A percentile compares a stretch with the other conserved stretches of the same genome.
Evolutionary conservation across 495 filamentous ascomycete genomes (phyloP).

Genomic region (Hamigera avellanea): DNA sequence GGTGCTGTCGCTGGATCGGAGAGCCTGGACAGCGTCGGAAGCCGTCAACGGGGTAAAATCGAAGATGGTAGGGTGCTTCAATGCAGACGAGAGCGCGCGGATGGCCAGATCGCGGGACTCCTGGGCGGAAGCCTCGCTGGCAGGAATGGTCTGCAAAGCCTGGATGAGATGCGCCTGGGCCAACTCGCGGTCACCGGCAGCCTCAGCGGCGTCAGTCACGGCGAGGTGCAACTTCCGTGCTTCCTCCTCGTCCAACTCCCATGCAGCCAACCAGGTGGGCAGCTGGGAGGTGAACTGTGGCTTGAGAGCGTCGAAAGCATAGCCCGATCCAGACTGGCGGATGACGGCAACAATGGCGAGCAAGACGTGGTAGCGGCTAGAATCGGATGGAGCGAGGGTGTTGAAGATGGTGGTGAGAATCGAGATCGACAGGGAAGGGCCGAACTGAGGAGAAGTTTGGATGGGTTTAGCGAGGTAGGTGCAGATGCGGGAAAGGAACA

Average conservation of each 20-base stretch:
- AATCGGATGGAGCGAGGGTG: slow-evolving; percentile 62
- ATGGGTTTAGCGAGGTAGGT: slow-evolving; percentile 77
- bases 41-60: slow-evolving; percentile 90
- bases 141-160: slow-evolving; percentile 71
- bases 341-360: slow-evolving; percentile 72
- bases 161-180: slow-evolving; percentile 75
- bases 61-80: slow-evolving; percentile 65
- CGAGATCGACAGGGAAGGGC: slow-evolving; percentile 70
- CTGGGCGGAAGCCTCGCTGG: slow-evolving; percentile 52
- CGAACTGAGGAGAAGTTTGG: slow-evolving; percentile 71
- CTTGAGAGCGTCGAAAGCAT: slow-evolving; percentile 69
- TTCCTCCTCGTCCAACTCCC: slow-evolving; percentile 74
- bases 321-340: slow-evolving; percentile 50
- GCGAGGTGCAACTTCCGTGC: slow-evolving; percentile 69
- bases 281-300: slow-evolving; percentile 64
- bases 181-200: slow-evolving; percentile 63
- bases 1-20: slow-evolving; percentile 67
- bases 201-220: slow-evolving; percentile 65
- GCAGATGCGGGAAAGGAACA: slow-evolving; percentile 79
- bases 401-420: slow-evolving; percentile 96
- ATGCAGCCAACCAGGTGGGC: slow-evolving; percentile 68
- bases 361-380: slow-evolving; percentile 79
- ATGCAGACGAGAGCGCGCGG: slow-evolving; percentile 71
- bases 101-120: slow-evolving; percentile 74
- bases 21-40: slow-evolving; percentile 75